Evolutionary conservation across 805 yeast genomes (phyloP).

Genomic region (Metschnikowia similis): DNA sequence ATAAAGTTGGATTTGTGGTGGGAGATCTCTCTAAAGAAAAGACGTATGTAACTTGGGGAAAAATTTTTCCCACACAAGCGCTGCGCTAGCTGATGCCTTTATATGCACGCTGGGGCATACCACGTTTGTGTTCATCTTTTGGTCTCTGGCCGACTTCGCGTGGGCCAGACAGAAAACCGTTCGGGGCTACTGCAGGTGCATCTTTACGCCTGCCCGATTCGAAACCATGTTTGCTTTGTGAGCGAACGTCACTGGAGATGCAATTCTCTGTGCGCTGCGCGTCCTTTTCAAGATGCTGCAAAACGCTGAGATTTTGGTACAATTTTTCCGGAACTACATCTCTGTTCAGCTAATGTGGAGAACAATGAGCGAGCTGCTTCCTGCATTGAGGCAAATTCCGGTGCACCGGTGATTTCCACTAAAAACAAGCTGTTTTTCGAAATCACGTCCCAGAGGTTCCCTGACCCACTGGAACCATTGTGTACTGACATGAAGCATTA

Average conservation of each 20-base stretch:
- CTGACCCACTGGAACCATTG: too few relatives aligned
- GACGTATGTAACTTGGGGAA: constrained; percentile 7
- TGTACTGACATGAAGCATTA: too few relatives aligned
- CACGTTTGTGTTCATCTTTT: neutral
- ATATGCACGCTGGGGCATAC: constrained; percentile 1
- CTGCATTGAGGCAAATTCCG: neutral
- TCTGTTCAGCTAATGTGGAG: neutral
- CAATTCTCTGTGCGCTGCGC: neutral
- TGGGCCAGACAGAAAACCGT: neutral
- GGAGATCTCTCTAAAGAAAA: constrained; percentile 19
- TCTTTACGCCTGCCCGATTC: neutral
- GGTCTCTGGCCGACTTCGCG: neutral
- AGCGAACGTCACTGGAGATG: neutral
- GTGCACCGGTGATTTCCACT: too few relatives aligned
- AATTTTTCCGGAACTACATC: neutral
- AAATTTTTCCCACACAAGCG: constrained; percentile 14
- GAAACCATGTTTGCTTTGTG: neutral
- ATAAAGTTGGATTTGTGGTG: constrained; percentile 5
- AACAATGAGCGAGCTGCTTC: neutral
- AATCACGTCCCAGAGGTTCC: too few relatives aligned
- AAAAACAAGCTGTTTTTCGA: too few relatives aligned
- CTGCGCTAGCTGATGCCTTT: constrained; percentile 4
- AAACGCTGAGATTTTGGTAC: neutral
- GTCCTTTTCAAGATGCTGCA: neutral
- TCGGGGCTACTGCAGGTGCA: neutral